Evolutionary conservation across 768 basidiomycete genomes (phyloP).

Genomic region (Mycena polygramma): DNA sequence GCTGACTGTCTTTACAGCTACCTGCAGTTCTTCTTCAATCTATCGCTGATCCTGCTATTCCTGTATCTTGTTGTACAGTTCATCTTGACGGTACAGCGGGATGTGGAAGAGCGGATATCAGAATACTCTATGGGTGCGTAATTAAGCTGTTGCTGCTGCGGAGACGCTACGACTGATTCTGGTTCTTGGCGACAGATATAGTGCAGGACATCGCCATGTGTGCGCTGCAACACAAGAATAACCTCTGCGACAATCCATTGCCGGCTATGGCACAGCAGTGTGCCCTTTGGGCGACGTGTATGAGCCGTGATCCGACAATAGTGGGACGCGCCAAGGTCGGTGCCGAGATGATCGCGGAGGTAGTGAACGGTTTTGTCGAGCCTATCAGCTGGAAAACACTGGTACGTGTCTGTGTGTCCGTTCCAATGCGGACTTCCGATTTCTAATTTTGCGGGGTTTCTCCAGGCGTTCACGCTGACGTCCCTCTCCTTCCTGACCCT

Average conservation of each 20-base stretch:
- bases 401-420: constrained; percentile 59
- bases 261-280: constrained; percentile 93
- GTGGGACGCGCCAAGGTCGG: constrained; percentile 91
- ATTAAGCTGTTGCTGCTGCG: constrained; percentile 17
- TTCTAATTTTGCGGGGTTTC: constrained; percentile 30
- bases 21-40: constrained; percentile 94
- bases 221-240: constrained; percentile 82
- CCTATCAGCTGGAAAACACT: constrained; percentile 98
- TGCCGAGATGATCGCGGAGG: constrained; percentile 95
- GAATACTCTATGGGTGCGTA: constrained; percentile 90
- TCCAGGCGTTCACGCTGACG: constrained; percentile 78
- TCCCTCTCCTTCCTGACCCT: constrained; percentile 83
- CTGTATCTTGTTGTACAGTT: constrained; percentile 90
- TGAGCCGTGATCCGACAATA: constrained; percentile 93
- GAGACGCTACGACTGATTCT: constrained; percentile 39
- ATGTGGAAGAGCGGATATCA: constrained; percentile 88
- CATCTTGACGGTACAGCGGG: constrained; percentile 89
- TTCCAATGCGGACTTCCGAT: constrained; percentile 8
- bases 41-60: constrained; percentile 84
- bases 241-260: constrained; percentile 85
- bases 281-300: constrained; percentile 91
- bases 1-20: constrained; percentile 64
- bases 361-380: constrained; percentile 97
- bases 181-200: constrained; percentile 68
- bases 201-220: constrained; percentile 94